Conservation (phyloP, 2,329 filamentous ascomycete species). For the Leptoxyphium fumago region DNA sequence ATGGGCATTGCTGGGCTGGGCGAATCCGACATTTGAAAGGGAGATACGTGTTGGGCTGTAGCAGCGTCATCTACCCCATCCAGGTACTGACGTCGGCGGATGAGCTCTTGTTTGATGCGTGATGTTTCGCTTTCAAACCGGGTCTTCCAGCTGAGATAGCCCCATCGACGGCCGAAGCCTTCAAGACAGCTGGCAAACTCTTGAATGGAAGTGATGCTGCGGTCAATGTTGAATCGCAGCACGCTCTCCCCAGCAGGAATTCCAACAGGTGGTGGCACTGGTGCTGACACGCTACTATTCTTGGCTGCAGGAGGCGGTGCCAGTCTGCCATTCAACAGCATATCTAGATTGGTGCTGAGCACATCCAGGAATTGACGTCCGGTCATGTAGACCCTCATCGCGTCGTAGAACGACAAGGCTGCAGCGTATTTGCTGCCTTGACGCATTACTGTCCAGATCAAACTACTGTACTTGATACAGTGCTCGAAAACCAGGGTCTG, state of each 20-base stretch:
- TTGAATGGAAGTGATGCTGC: slow-evolving; percentile 33
- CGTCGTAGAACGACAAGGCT: slow-evolving; percentile 77
- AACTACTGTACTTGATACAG: slow-evolving; percentile 64
- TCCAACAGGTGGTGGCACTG: slow-evolving; percentile 18
- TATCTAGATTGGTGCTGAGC: slow-evolving; percentile 38
- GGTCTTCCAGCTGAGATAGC: slow-evolving; percentile 35
- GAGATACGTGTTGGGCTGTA: neutral
- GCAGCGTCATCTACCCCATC: slow-evolving; percentile 7
- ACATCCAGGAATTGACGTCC: slow-evolving; percentile 43
- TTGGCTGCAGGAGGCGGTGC: slow-evolving; percentile 27
- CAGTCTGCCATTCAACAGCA: slow-evolving; percentile 23
- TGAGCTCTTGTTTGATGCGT: slow-evolving; percentile 26
- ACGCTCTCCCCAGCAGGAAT: slow-evolving; percentile 15
- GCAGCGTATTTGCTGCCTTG: slow-evolving; percentile 40
- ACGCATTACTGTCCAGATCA: slow-evolving; percentile 53
- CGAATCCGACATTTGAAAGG: too few species aligned
- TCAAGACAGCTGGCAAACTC: slow-evolving; percentile 32
- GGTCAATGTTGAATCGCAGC: slow-evolving; percentile 20
- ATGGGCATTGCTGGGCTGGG: too few species aligned
- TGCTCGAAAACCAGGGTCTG: slow-evolving; percentile 76
- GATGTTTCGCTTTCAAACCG: slow-evolving; percentile 32
- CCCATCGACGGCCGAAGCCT: slow-evolving; percentile 32
- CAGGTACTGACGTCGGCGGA: slow-evolving; percentile 22
- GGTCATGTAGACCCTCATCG: slow-evolving; percentile 65
- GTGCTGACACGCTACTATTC: slow-evolving; percentile 21